Conservation (phyloP, 2,329 filamentous ascomycete genomes). For the Colletotrichum camelliae region DNA sequence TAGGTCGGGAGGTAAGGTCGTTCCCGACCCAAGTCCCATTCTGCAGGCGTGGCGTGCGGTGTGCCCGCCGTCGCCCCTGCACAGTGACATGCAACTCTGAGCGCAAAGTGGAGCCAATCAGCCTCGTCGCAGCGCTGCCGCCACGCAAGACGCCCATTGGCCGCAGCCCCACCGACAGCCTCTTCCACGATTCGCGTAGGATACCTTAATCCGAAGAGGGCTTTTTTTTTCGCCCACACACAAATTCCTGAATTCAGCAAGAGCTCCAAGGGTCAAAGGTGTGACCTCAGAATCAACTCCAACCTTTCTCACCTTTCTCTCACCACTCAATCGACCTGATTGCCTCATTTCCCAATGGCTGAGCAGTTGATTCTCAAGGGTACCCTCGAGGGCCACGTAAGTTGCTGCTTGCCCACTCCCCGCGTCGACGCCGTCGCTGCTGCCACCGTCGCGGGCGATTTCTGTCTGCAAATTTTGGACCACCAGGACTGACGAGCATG, state of each 20-base stretch:
- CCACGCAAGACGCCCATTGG: slow-evolving; percentile 1
- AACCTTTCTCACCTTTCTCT: slow-evolving; percentile 35
- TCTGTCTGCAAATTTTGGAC: background rate
- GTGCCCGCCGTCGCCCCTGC: background rate
- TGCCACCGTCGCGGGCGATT: background rate
- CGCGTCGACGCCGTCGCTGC: slow-evolving; percentile 27
- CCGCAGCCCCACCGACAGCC: background rate
- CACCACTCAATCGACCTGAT: slow-evolving; percentile 45
- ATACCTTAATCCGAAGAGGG: background rate
- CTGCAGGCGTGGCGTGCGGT: background rate
- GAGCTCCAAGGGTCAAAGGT: slow-evolving; percentile 21
- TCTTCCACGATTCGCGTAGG: background rate
- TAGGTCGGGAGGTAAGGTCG: background rate
- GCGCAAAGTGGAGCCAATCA: background rate
- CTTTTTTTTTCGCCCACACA: slow-evolving; percentile 57
- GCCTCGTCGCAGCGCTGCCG: background rate
- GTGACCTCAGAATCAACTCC: slow-evolving; percentile 34
- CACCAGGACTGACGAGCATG: slow-evolving; percentile 22
- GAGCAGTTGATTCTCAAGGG: slow-evolving; percentile 96
- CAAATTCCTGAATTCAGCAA: slow-evolving; percentile 44
- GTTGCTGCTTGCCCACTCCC: slow-evolving; percentile 38
- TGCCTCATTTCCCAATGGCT: slow-evolving; percentile 69
- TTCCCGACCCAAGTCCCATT: background rate
- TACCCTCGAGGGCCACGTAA: slow-evolving; percentile 95
- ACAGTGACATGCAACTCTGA: background rate